phyloP scores from a whole-genome alignment of 306 rosid genomes.

The Elaeagnus macrophylla region DNA sequence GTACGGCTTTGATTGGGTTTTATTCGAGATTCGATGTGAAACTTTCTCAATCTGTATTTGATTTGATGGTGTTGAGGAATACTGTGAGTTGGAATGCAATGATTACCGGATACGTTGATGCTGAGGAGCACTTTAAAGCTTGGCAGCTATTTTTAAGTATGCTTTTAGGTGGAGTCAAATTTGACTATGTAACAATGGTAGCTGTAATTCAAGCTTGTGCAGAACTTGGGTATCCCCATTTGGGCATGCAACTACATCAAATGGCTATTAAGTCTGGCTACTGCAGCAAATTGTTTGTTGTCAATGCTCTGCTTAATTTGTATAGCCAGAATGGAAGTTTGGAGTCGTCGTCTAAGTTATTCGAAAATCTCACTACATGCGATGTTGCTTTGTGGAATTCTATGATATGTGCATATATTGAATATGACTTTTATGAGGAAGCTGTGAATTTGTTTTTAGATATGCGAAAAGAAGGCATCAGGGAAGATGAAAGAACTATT shows the following conservation, averaged over 20 bases:
- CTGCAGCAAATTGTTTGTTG: conserved; percentile 18
- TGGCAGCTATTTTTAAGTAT: conserved; percentile 21
- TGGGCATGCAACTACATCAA: conserved; percentile 39
- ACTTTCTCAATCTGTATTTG: conserved; percentile 19
- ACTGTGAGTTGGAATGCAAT: conserved; percentile 38
- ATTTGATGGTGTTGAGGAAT: conserved; percentile 32
- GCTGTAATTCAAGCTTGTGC: conserved; percentile 34
- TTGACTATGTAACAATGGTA: conserved; percentile 29
- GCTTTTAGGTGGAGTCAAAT: conserved; percentile 25
- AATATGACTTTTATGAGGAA: conserved; percentile 24
- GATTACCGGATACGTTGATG: conserved; percentile 29
- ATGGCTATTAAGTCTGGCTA: conserved; percentile 31
- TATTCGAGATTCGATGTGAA: conserved; percentile 25
- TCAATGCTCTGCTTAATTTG: conserved; percentile 34
- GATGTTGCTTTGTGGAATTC: conserved; percentile 51
- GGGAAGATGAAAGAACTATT: conserved; percentile 33
- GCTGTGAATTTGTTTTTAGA: conserved; percentile 21
- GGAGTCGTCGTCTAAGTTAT: conserved; percentile 20
- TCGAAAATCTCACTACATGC: conserved; percentile 15
- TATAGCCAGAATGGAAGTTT: conserved; percentile 26
- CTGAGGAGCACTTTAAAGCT: conserved; percentile 28
- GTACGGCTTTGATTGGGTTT: conserved; percentile 41
- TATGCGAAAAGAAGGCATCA: conserved; percentile 20
- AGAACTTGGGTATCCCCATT: conserved; percentile 18
- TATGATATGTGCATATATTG: conserved; percentile 26